Conservation (phyloP, 371 early-diverging fungal species). For the Mucor velutinosus region DNA sequence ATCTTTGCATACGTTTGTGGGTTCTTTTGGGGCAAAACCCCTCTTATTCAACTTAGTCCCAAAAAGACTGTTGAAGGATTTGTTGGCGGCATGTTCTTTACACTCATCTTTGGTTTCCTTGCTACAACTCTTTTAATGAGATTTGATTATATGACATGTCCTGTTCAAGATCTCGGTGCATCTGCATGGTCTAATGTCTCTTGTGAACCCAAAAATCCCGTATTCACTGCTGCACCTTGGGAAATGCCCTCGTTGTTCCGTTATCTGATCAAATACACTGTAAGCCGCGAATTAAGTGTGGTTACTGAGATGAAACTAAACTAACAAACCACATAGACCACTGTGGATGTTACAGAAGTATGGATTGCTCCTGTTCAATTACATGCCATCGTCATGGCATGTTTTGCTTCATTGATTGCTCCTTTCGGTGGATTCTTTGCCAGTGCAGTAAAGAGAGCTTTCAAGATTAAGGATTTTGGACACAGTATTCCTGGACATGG, state of each 20-base stretch:
- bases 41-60: conserved; percentile 93
- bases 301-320: background rate
- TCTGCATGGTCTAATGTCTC: conserved; percentile 52
- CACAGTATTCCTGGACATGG: conserved; percentile 98
- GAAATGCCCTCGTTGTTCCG: conserved; percentile 30
- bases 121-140: conserved; percentile 55
- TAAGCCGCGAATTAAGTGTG: conserved; percentile 4
- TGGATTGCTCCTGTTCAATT: conserved; percentile 86
- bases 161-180: conserved; percentile 51
- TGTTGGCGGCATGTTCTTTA: conserved; percentile 91
- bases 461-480: conserved; percentile 98
- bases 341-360: conserved; percentile 36
- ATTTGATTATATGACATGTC: conserved; percentile 87
- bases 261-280: conserved; percentile 29
- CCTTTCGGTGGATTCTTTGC: conserved; percentile 99
- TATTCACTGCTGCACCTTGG: conserved; percentile 49
- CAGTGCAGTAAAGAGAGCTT: conserved; percentile 97
- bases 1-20: conserved; percentile 98
- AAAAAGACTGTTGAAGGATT: conserved; percentile 99
- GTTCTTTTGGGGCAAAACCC: conserved; percentile 92
- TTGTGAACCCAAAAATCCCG: conserved; percentile 54
- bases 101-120: conserved; percentile 85
- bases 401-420: conserved; percentile 96
- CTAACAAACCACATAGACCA: background rate
- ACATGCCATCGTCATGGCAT: conserved; percentile 88